Conservation (phyloP, 2,329 filamentous ascomycete genomes). For the Hymenoscyphus repandus region DNA sequence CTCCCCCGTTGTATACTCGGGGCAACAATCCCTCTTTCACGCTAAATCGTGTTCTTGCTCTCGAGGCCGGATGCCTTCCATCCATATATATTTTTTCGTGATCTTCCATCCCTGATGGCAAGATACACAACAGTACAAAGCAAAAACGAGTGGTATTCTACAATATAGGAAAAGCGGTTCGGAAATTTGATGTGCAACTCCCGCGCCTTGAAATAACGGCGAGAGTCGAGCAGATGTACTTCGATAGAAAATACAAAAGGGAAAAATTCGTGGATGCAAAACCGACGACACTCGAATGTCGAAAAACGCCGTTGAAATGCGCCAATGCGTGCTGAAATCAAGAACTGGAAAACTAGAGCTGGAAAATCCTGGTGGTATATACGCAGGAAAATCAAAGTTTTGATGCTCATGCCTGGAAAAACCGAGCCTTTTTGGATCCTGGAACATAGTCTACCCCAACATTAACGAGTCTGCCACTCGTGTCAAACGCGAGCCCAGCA, state of each 20-base stretch:
- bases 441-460: slow-evolving; percentile 11
- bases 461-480: slow-evolving; percentile 8
- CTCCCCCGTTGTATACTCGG: neutral
- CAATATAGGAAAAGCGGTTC: neutral
- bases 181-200: neutral
- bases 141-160: slow-evolving; percentile 12
- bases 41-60: neutral
- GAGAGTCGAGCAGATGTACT: neutral
- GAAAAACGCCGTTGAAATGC: slow-evolving; percentile 3
- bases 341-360: neutral
- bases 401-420: slow-evolving; percentile 16
- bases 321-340: neutral
- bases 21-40: neutral
- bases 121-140: slow-evolving; percentile 1
- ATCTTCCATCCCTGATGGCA: slow-evolving; percentile 3
- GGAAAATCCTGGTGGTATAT: slow-evolving; percentile 5
- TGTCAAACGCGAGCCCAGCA: slow-evolving; percentile 8
- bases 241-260: neutral
- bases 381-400: neutral
- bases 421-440: slow-evolving; percentile 11
- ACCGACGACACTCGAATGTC: neutral
- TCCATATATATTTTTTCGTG: neutral
- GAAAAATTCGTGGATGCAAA: neutral
- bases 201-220: neutral
- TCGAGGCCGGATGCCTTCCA: neutral